Base-by-base conservation (phyloP, 2,329 filamentous ascomycete genomes). In the Fusarium bactridioides region DNA sequence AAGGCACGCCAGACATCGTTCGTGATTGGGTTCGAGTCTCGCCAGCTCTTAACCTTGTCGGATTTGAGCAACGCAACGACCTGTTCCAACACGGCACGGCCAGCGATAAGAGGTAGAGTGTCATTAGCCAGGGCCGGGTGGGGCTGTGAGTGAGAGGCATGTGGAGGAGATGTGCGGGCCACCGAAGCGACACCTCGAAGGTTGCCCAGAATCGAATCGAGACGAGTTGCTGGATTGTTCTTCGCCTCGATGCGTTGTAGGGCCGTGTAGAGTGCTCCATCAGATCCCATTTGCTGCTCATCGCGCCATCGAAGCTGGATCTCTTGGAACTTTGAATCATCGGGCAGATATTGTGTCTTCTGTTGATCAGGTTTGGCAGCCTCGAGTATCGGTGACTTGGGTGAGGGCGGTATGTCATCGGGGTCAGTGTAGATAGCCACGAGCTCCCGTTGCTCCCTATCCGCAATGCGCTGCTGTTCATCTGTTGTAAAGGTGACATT, bases 381-480 rank as follows among this genome's bases (percentile, higher is more conserved):
- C 72, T 85, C 84, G 12, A 77, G 80, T 4, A 79, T 78, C 0
- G 88, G 88, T 18, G 88, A 90, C 74, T 87, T 87, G 18, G 88
- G 87, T 7, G 87, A 86, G 5, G 84, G 81, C 4, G 88, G 88
- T 53, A 90, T 89, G 67, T 90, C 88, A 7, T 84, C 82, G 3
- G 81, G 75, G 53, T 86, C 84, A 4, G 85, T 85, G 74, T 91
- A 91, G 48, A 90, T 82, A n/a, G 83, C 87, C 86, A 92, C 89
- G 38, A 92, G 83, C 74, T 90, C 89, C 16, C 83, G 84, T 51
- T 85, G 86, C 76, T 91, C 89, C 31, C 89, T 86, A 51, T 88
- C 84, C 11, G 84, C 83, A 78, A 90, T 90, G 29, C 81, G 78
- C 67, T 85, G 84, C 72, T 89, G 87, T 78, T 91, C 87, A 1